Evolutionary conservation across 2,329 filamentous ascomycete species (phyloP).

Genomic region (Zymoseptoria pseudotritici): DNA sequence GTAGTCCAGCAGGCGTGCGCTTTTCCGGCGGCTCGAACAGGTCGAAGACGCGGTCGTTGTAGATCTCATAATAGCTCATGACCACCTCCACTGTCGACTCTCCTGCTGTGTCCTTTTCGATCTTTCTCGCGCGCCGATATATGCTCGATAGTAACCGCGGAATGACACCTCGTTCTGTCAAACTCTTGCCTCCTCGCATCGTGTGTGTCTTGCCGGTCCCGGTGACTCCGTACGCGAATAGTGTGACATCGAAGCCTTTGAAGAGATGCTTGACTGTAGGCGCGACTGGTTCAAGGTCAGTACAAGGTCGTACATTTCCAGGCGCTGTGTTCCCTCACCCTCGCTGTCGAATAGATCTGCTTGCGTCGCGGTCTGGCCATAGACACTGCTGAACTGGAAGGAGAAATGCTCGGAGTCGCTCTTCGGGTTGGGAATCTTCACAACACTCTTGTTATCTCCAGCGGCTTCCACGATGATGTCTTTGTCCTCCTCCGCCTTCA

Average conservation of each 20-base stretch:
- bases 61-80: constrained; percentile 74
- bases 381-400: constrained; percentile 92
- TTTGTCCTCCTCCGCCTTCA: constrained; percentile 76
- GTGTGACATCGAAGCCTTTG: constrained; percentile 95
- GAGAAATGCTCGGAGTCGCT: constrained; percentile 86
- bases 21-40: constrained; percentile 79
- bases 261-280: constrained; percentile 89
- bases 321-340: constrained; percentile 48
- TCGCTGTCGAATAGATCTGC: constrained; percentile 84
- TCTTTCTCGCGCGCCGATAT: constrained; percentile 55
- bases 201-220: constrained; percentile 97
- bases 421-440: constrained; percentile 90
- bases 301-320: constrained; percentile 2
- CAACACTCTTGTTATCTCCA: constrained; percentile 45
- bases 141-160: constrained; percentile 54
- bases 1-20: constrained; percentile 70
- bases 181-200: constrained; percentile 61
- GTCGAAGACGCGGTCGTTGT: constrained; percentile 93
- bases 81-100: constrained; percentile 73
- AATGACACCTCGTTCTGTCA: constrained; percentile 59
- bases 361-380: constrained; percentile 71
- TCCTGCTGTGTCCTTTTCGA: constrained; percentile 42
- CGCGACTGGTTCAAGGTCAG: constrained; percentile 52
- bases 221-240: constrained; percentile 94
- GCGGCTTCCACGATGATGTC: constrained; percentile 70